These are phyloP conservation scores for Schizophyllum amplum DNA, from an alignment of 1,284 basidiomycete species.

Conservation along the genomic window DNA sequence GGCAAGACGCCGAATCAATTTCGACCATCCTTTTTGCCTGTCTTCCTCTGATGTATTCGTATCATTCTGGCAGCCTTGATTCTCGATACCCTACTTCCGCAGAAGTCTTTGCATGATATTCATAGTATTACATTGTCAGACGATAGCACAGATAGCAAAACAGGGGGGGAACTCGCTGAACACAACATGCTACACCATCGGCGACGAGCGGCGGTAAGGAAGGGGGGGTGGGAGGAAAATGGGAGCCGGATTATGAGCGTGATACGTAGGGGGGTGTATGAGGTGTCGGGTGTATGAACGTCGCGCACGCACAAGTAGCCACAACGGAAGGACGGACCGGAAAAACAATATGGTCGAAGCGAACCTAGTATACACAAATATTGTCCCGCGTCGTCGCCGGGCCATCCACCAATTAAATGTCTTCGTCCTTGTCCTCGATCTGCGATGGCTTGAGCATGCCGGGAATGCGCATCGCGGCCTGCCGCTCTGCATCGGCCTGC, in stretches of 20 bases:
- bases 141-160: not conserved
- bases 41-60: no score
- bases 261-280: no score
- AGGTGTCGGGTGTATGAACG: not conserved
- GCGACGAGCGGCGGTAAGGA: not conserved
- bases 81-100: no score
- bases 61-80: no score
- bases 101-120: not conserved
- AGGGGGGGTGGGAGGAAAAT: no score
- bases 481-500: constrained; percentile 66
- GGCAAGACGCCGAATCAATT: no score
- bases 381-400: not conserved
- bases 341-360: not conserved
- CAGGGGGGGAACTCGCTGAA: not conserved
- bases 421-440: constrained; percentile 87
- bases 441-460: constrained; percentile 97
- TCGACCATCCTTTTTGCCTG: no score
- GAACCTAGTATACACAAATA: not conserved
- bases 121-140: not conserved
- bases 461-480: constrained; percentile 91
- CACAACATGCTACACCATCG: not conserved
- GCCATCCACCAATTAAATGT: constrained; percentile 40
- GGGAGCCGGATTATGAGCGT: no score
- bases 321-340: not conserved
- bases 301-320: not conserved